These are phyloP conservation scores for Dissophora globulifera DNA, from an alignment of 192 early-diverging fungal genomes.

Conservation along the genomic window DNA sequence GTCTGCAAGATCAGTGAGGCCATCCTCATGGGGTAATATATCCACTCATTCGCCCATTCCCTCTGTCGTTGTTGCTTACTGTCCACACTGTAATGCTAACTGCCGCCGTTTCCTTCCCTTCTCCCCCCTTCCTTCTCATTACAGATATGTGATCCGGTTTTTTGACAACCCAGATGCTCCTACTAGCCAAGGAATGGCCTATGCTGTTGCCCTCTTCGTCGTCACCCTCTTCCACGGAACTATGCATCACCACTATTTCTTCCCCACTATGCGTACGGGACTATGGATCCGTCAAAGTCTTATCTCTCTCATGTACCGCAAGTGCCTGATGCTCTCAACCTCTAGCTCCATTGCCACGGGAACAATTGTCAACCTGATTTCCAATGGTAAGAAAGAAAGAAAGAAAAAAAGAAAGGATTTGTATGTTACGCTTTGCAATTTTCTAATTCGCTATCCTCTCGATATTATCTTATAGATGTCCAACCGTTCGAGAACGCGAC, in stretches of 20 bases:
- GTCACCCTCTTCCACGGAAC: conserved; percentile 54
- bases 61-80: too few species aligned
- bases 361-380: conserved; percentile 54
- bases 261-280: conserved; percentile 55
- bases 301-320: conserved; percentile 55
- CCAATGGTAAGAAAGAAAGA: conserved; percentile 49
- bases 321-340: conserved; percentile 49
- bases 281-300: conserved; percentile 43
- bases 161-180: conserved; percentile 18
- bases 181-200: conserved; percentile 35
- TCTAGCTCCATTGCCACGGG: conserved; percentile 53
- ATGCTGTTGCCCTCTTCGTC: conserved; percentile 49
- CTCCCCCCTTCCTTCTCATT: not conserved
- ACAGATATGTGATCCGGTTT: conserved; percentile 52
- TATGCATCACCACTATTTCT: conserved; percentile 55
- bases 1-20: conserved; percentile 56
- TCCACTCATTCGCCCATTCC: too few species aligned
- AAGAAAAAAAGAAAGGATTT: too few species aligned
- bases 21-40: conserved; percentile 55
- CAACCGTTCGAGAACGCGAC: conserved; percentile 55
- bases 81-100: too few species aligned
- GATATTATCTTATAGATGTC: conserved; percentile 26
- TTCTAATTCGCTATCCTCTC: not conserved
- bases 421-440: too few species aligned
- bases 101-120: too few species aligned